Evolutionary conservation across 2,329 filamentous ascomycete species (phyloP).

Genomic region (Ascochyta fabae): DNA sequence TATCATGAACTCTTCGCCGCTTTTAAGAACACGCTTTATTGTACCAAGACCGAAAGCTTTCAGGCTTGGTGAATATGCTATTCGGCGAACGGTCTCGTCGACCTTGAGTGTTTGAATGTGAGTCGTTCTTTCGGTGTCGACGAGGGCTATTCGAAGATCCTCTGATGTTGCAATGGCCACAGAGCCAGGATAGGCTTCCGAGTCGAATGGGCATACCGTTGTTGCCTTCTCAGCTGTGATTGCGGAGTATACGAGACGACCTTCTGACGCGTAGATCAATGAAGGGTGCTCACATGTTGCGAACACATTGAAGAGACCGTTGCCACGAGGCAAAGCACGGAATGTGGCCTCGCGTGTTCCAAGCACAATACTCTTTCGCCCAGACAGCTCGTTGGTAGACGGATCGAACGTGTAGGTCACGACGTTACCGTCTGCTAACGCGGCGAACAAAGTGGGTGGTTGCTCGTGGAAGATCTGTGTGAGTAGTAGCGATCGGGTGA

Average conservation of each 20-base stretch:
- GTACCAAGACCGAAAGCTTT: conserved; percentile 88
- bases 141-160: conserved; percentile 77
- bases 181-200: conserved; percentile 78
- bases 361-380: conserved; percentile 80
- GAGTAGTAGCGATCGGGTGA: conserved; percentile 82
- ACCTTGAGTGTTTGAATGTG: conserved; percentile 84
- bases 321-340: conserved; percentile 73
- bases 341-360: conserved; percentile 86
- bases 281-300: conserved; percentile 94
- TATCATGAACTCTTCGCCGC: conserved; percentile 75
- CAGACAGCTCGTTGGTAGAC: conserved; percentile 67
- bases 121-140: conserved; percentile 85
- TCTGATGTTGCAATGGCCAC: conserved; percentile 80
- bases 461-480: conserved; percentile 74
- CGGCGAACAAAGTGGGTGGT: conserved; percentile 80
- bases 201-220: conserved; percentile 81
- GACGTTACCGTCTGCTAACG: conserved; percentile 91
- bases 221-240: conserved; percentile 88
- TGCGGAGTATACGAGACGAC: conserved; percentile 88
- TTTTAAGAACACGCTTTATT: conserved; percentile 73
- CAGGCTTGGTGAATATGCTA: conserved; percentile 81
- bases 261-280: conserved; percentile 88
- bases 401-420: conserved; percentile 78
- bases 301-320: conserved; percentile 78
- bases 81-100: conserved; percentile 80